Base-by-base conservation (phyloP, 2,329 filamentous ascomycete species). In the Colletotrichum lini region DNA sequence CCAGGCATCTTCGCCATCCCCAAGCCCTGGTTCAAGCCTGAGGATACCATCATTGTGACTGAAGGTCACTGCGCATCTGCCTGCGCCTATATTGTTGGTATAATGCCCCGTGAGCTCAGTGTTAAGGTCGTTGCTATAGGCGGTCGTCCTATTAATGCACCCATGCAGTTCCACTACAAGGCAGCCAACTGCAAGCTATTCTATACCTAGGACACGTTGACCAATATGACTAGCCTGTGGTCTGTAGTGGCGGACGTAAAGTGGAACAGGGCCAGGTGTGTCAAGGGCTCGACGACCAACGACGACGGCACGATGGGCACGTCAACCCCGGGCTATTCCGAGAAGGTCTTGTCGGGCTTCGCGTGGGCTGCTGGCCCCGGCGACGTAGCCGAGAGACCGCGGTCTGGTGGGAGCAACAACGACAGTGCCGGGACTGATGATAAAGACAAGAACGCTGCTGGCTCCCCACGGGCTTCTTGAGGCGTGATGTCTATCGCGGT, bases 101-200 rank as follows among this genome's bases (percentile, higher is more conserved):
- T n/a, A n/a, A n/a, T n/a, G n/a, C n/a, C n/a, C n/a, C n/a, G n/a
- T n/a, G n/a, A n/a, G n/a, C n/a, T n/a, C n/a, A n/a, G n/a, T n/a
- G n/a, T n/a, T n/a, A n/a, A n/a, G n/a, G n/a, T n/a, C 54, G 83
- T 92, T 57, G 84, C 84, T 1, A 82, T 91, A 40, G 91, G 91
- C 15, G 92, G 92, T 2, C 86, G 88, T 1, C 87, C 91, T 0
- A 79, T 81, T 13, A 75, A 82, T 0, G 80, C 80, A 0, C 85
- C 87, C 1, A 92, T 91, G 21, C 90, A 93, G 74, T 92, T 92
- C 75, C 79, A 87, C 2, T 88, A 89, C 67, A 86, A 91, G 73
- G 84, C 88, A 0, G 87, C 90, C 1, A 87, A 90, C 74, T 92
- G 90, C 73, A 83, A 89, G 5, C 77, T 92, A 15, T 92, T 86